Conservation (phyloP, 225 moss, liverwort and hornwort genomes). For the Polytrichum formosum region DNA sequence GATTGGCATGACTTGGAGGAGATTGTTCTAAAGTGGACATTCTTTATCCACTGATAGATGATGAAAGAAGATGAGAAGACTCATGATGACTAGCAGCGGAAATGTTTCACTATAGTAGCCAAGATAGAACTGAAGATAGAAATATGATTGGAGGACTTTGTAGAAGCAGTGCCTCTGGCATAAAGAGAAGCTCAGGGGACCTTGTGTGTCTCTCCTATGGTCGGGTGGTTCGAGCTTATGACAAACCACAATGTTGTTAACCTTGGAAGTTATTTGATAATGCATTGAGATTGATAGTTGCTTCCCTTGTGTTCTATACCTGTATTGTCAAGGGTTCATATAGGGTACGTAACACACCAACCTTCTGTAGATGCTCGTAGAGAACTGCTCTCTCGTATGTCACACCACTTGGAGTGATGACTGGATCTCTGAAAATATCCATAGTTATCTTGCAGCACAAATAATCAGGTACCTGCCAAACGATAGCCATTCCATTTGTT, state of each 20-base stretch:
- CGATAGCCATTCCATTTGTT: not conserved
- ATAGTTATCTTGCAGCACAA: slow-evolving; percentile 80
- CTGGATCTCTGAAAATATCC: slow-evolving; percentile 80
- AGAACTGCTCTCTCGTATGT: slow-evolving; percentile 77
- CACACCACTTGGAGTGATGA: slow-evolving; percentile 75
- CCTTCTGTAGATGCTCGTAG: slow-evolving; percentile 65
- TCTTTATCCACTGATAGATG: too few species aligned
- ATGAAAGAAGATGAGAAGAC: too few species aligned
- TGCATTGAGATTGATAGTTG: not conserved
- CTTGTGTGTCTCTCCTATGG: not conserved
- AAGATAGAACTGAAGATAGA: too few species aligned
- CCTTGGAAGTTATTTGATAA: not conserved
- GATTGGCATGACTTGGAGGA: too few species aligned
- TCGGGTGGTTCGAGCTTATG: not conserved
- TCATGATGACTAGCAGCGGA: too few species aligned
- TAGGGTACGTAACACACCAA: slow-evolving; percentile 8
- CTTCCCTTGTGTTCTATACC: not conserved
- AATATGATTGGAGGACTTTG: too few species aligned
- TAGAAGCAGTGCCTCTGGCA: too few species aligned
- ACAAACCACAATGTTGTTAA: not conserved
- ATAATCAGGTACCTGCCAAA: slow-evolving; percentile 67
- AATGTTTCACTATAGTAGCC: too few species aligned
- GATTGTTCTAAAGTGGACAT: too few species aligned
- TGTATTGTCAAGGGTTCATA: not conserved
- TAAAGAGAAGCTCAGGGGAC: not conserved